Conservation (phyloP, 805 yeast species). For the Yarrowia bubula region DNA sequence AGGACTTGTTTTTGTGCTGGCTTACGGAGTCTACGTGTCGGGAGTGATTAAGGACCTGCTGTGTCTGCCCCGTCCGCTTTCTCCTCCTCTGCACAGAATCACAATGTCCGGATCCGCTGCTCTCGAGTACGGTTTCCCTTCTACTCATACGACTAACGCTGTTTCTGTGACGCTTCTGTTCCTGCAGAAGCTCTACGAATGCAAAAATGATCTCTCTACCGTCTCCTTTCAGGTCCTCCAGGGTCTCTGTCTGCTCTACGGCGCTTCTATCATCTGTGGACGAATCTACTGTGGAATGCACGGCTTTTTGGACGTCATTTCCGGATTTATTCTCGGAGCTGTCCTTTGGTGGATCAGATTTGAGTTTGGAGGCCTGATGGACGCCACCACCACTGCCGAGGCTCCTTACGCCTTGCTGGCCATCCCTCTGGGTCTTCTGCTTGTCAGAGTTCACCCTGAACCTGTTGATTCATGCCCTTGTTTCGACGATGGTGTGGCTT, state of each 20-base stretch:
- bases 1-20: constrained; percentile 65
- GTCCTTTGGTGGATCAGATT: constrained; percentile 51
- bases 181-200: constrained; percentile 31
- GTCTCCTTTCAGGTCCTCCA: constrained; percentile 15
- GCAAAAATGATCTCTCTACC: constrained; percentile 14
- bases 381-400: constrained; percentile 41
- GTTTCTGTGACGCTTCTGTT: constrained; percentile 68
- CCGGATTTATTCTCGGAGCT: constrained; percentile 67
- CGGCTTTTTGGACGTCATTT: constrained; percentile 72
- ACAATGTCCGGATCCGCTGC: constrained; percentile 90
- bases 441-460: constrained; percentile 69
- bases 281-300: constrained; percentile 97
- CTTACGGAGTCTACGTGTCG: constrained; percentile 53
- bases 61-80: constrained; percentile 86
- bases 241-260: constrained; percentile 45
- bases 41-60: constrained; percentile 80
- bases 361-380: constrained; percentile 46
- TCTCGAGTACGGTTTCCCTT: constrained; percentile 92
- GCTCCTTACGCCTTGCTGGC: constrained; percentile 24
- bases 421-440: constrained; percentile 44
- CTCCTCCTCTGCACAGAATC: constrained; percentile 88
- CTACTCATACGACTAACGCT: constrained; percentile 93
- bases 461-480: constrained; percentile 97
- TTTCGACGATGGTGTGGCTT: constrained; percentile 91
- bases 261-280: constrained; percentile 67